Evolutionary conservation across 371 early-diverging fungal genomes (phyloP), one percentile per base, ranked within the genome.

Genomic region (Rhizopus microsporus): DNA sequence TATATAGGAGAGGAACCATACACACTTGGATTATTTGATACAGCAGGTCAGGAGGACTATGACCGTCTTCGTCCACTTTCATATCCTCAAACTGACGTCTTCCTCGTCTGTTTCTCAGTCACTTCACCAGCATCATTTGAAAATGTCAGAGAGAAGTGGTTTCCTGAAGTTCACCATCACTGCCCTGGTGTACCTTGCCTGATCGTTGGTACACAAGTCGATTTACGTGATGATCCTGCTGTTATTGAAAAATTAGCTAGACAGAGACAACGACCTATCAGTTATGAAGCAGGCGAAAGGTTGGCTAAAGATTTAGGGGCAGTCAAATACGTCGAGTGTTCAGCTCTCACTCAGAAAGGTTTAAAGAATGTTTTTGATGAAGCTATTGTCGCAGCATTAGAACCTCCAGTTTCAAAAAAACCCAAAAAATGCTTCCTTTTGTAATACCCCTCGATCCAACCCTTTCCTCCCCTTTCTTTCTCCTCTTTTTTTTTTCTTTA

Each of bases 321-420:
- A 10, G 93, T 95, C 62, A 95, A 94, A 76, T 99, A 97, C 73
- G 91, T 99, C 46, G 99, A 99, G 68, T 99, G 98, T 69, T 96
- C 96, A 52, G 96, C 99, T 29, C 75, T 96, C 63, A 97, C 97
- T 34, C 98, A 96, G 69, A 88, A 90, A 68, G 88, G 99, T 5
- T 78, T 99, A 57, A 95, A 97, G 77, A 96, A 99, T 68, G 98
- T 99, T 31, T 98, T 98, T 84, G 98, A 96, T 71, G 97, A 98
- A 74, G 98, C 98, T 7, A 97, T 98, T 66, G 94, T 97, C 32
- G 98, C 97, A n/a, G 98, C 97, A 33, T 72, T 98, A 59, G 96
- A 95, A 63, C 97, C 98, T 31, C 97, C 96, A 23, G 80, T 82
- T 17, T 78, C 86, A 60, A 88, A 87, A 78, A 88, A 89, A 78